Percentiles rank a stretch among this genome's conserved stretches.
Conservation (phyloP, 75 land plant species). For the Sequoiadendron giganteum region DNA sequence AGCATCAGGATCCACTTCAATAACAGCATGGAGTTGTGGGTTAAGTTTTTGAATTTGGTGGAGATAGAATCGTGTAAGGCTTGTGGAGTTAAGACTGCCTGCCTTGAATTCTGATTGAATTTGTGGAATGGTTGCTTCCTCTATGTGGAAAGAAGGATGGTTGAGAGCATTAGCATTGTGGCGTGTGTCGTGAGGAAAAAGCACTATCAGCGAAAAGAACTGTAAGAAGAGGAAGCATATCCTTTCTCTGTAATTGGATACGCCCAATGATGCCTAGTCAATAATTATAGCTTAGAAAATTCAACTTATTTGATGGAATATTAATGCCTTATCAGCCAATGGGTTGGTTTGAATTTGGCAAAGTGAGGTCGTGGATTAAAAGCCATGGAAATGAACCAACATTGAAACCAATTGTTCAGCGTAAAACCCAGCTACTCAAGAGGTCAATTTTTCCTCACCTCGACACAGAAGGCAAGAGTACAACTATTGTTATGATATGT, state of each 20-base stretch:
- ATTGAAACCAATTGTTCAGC: no score
- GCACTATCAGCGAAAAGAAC: neutral
- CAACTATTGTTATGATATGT: no score
- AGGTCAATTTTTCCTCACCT: no score
- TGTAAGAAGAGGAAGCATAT: no score
- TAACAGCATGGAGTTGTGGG: slow-evolving; percentile 40
- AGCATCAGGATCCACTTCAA: slow-evolving; percentile 70
- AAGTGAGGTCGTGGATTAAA: no score
- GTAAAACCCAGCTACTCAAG: no score
- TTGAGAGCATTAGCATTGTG: neutral
- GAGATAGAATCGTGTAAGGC: slow-evolving; percentile 44
- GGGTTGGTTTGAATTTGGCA: no score
- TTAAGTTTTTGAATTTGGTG: slow-evolving; percentile 34
- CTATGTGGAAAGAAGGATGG: neutral
- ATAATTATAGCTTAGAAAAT: neutral
- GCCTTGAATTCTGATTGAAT: slow-evolving; percentile 3
- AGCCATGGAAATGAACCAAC: no score
- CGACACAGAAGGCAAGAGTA: no score
- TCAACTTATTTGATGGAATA: no score
- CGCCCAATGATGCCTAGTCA: neutral
- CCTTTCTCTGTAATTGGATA: neutral
- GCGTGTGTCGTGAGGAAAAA: neutral
- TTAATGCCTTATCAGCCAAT: no score
- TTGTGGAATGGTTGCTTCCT: slow-evolving; percentile 8
- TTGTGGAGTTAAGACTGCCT: slow-evolving; percentile 14